These are phyloP conservation scores for Avena eriantha DNA, from an alignment of 176 grass and related monocot genomes.

Conservation along the genomic window DNA sequence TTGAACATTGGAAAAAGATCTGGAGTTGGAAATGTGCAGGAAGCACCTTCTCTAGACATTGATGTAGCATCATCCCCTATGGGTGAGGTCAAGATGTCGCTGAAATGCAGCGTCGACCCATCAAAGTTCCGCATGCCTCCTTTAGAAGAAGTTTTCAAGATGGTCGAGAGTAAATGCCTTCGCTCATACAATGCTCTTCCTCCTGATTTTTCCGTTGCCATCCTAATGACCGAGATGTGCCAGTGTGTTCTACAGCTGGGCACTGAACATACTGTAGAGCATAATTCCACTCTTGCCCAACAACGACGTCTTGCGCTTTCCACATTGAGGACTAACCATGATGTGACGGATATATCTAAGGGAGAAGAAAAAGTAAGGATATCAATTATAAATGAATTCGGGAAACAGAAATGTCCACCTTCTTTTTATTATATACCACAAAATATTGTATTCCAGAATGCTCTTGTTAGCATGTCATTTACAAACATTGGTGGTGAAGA, in stretches of 20 bases:
- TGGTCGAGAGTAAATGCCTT: constrained; percentile 66
- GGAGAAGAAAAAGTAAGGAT: constrained; percentile 64
- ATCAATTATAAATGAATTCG: constrained; percentile 61
- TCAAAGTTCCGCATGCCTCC: constrained; percentile 55
- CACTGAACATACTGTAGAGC: constrained; percentile 32
- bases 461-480: constrained; percentile 56
- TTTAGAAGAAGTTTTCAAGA: constrained; percentile 65
- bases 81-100: constrained; percentile 68
- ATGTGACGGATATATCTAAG: constrained; percentile 68
- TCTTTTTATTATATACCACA: constrained; percentile 61
- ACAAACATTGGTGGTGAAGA: constrained; percentile 68
- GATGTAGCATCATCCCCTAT: constrained; percentile 63
- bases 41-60: constrained; percentile 49
- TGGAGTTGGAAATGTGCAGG: constrained; percentile 28
- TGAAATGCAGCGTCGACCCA: constrained; percentile 46
- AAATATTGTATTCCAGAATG: constrained; percentile 62
- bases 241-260: constrained; percentile 47
- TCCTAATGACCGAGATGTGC: constrained; percentile 71
- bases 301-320: constrained; percentile 36
- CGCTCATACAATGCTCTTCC: constrained; percentile 59
- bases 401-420: constrained; percentile 40
- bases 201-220: constrained; percentile 60
- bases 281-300: constrained; percentile 26
- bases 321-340: constrained; percentile 42
- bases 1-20: constrained; percentile 27